phyloP scores from a whole-genome alignment of 2,329 filamentous ascomycete genomes.

The Talaromyces sp. region DNA sequence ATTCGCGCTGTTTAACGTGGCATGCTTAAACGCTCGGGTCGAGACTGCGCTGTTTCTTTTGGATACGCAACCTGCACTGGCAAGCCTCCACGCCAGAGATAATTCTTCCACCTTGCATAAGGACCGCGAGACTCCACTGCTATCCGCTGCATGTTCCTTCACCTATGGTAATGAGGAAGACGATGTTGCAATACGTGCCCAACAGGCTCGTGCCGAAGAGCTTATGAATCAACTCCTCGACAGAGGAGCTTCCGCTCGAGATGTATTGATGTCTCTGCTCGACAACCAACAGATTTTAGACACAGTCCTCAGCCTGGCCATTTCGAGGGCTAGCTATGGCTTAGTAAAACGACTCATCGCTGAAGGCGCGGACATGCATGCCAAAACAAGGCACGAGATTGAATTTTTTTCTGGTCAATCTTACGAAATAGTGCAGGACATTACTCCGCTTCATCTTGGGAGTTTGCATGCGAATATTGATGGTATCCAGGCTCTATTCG shows the following conservation, averaged over 20 bases:
- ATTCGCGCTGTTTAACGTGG: neutral
- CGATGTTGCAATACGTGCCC: conserved; percentile 2
- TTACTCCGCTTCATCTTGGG: conserved; percentile 9
- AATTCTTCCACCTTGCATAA: neutral
- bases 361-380: conserved; percentile 1
- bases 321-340: conserved; percentile 9
- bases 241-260: conserved; percentile 11
- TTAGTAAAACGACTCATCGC: conserved; percentile 10
- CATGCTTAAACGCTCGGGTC: conserved; percentile 6
- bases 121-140: conserved; percentile 4
- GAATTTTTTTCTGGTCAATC: neutral
- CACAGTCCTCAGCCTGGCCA: conserved; percentile 4
- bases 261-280: neutral
- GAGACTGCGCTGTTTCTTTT: conserved; percentile 8
- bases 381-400: neutral
- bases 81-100: conserved; percentile 3
- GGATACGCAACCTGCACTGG: conserved; percentile 1
- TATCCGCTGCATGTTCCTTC: conserved; percentile 7
- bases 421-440: neutral
- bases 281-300: neutral
- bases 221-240: conserved; percentile 10
- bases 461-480: conserved; percentile 8
- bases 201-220: conserved; percentile 1
- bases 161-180: neutral
- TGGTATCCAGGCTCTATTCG: conserved; percentile 6